Evolutionary conservation across 2,329 filamentous ascomycete species (phyloP).

Genomic region (Cercospora brassicicola): DNA sequence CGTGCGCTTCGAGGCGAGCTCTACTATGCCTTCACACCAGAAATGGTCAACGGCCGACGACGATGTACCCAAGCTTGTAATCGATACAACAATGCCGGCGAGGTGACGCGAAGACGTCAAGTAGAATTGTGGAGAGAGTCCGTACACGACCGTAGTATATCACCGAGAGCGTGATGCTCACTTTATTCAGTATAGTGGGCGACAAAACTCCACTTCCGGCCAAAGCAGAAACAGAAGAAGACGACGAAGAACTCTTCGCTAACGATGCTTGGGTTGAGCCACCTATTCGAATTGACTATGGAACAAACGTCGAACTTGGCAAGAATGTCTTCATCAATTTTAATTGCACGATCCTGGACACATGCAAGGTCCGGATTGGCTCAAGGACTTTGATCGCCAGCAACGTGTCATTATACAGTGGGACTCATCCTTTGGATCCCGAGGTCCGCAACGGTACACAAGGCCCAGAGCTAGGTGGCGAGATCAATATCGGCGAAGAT

Average conservation of each 20-base stretch:
- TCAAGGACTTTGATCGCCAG: conserved; percentile 76
- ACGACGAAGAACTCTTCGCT: conserved; percentile 65
- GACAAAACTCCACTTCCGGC: conserved; percentile 66
- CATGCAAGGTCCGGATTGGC: conserved; percentile 71
- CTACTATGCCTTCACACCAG: conserved; percentile 71
- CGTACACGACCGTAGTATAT: not conserved
- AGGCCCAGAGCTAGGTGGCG: conserved; percentile 72
- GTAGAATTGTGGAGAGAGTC: conserved; percentile 70
- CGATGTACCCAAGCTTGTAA: conserved; percentile 62
- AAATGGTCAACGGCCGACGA: conserved; percentile 64
- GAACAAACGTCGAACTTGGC: conserved; percentile 70
- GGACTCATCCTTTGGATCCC: conserved; percentile 75
- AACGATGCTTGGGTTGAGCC: conserved; percentile 68
- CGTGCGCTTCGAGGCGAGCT: conserved; percentile 53
- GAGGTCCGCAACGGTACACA: conserved; percentile 69
- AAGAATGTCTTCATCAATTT: conserved; percentile 73
- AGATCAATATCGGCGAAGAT: conserved; percentile 76
- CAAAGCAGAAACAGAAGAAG: conserved; percentile 55
- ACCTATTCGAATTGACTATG: conserved; percentile 74
- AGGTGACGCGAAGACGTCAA: conserved; percentile 59
- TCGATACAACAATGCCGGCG: conserved; percentile 63
- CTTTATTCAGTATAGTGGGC: conserved; percentile 56
- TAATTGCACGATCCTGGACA: conserved; percentile 75
- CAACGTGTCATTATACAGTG: conserved; percentile 73
- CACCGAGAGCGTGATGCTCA: not conserved